These are phyloP conservation scores for Dryas drummondii DNA, from an alignment of 306 rosid genomes.

Conservation along the genomic window DNA sequence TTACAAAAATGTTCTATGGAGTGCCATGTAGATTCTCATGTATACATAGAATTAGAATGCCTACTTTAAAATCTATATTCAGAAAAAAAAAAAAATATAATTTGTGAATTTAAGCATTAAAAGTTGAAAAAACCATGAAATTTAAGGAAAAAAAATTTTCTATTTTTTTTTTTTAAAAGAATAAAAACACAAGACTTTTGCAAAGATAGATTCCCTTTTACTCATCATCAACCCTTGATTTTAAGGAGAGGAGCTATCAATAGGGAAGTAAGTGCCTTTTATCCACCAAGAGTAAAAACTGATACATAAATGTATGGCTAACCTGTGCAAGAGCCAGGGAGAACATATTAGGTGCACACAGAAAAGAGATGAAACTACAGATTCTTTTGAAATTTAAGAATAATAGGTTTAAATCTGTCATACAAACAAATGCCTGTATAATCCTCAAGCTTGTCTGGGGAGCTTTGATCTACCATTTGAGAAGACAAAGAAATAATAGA, in stretches of 20 bases:
- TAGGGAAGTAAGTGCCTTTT: not conserved
- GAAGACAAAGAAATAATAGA: not conserved
- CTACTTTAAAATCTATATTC: not conserved
- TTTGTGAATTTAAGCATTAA: not conserved
- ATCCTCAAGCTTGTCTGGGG: not conserved
- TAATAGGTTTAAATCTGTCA: not conserved
- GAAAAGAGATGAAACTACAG: not conserved
- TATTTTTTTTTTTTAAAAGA: too few relatives aligned
- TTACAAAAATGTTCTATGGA: not conserved
- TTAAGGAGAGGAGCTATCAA: not conserved
- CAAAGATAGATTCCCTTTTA: too few relatives aligned
- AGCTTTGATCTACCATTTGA: not conserved
- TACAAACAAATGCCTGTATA: not conserved
- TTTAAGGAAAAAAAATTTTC: not conserved
- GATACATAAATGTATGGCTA: too few relatives aligned
- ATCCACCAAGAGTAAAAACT: not conserved
- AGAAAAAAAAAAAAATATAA: not conserved
- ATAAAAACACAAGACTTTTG: too few relatives aligned
- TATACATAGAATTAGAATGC: not conserved
- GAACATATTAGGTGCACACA: not conserved
- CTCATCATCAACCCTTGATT: not conserved
- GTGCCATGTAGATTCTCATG: not conserved
- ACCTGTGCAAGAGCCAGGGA: constrained; percentile 1
- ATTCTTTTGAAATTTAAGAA: not conserved
- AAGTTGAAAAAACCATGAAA: not conserved